A percentile compares a stretch with the other conserved stretches of the same genome.
Evolutionary conservation across 495 filamentous ascomycete species (phyloP).

Genomic region (Daldinia concentrica): DNA sequence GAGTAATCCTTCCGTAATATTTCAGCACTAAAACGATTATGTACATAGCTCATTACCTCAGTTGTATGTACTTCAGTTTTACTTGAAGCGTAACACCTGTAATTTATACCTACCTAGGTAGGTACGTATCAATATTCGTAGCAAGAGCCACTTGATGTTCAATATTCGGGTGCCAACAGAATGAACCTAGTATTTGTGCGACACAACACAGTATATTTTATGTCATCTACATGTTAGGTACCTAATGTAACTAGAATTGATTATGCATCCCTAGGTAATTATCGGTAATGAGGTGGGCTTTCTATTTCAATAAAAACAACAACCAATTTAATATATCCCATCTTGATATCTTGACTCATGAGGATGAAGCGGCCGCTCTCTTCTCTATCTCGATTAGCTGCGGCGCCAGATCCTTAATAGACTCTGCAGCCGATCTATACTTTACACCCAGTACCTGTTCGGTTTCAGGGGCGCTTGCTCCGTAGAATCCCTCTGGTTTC

Average conservation of each 20-base stretch:
- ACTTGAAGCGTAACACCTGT: background rate
- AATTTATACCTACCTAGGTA: no score
- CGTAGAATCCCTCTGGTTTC: slow-evolving; percentile 43
- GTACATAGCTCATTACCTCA: no score
- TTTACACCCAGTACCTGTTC: slow-evolving; percentile 67
- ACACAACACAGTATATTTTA: background rate
- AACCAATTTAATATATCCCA: background rate
- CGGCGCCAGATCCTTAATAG: slow-evolving; percentile 59
- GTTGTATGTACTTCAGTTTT: background rate
- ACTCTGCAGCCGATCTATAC: slow-evolving; percentile 63
- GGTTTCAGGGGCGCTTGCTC: slow-evolving; percentile 59
- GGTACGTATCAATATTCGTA: background rate
- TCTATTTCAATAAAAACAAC: background rate
- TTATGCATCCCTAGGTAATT: background rate
- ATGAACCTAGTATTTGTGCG: background rate
- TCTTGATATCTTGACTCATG: background rate
- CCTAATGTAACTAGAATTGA: background rate
- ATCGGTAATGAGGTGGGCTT: background rate
- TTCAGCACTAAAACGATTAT: no score
- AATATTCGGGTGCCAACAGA: background rate
- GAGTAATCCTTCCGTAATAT: no score
- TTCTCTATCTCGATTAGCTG: slow-evolving; percentile 32
- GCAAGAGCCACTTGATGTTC: background rate
- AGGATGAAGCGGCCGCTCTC: slow-evolving; percentile 6
- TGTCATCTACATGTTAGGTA: background rate